Evolutionary conservation across 768 basidiomycete genomes (phyloP).

Genomic region (Neoboletus subvelutipes): DNA sequence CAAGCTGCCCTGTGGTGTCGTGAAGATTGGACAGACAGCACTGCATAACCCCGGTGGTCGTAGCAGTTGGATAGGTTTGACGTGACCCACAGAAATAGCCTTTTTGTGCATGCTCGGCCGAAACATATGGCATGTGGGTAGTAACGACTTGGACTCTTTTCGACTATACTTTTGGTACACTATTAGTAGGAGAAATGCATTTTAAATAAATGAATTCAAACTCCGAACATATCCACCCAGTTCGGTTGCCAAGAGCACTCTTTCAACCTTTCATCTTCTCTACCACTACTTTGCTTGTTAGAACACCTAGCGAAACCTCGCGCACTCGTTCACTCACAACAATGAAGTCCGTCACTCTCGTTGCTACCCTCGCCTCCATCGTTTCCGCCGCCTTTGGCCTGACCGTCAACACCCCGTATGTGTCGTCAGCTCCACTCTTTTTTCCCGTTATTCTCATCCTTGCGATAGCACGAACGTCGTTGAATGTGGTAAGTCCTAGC

Average conservation of each 20-base stretch:
- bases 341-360: slow-evolving; percentile 39
- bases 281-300: not conserved
- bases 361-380: slow-evolving; percentile 30
- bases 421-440: slow-evolving; percentile 15
- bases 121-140: not conserved
- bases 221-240: slow-evolving; percentile 23
- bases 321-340: slow-evolving; percentile 20
- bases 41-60: slow-evolving; percentile 90
- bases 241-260: not conserved
- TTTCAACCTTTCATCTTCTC: not conserved
- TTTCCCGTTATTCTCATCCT: not conserved
- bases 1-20: slow-evolving; percentile 40
- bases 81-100: slow-evolving; percentile 5
- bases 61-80: slow-evolving; percentile 89
- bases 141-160: not conserved
- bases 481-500: slow-evolving; percentile 47
- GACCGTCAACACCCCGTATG: slow-evolving; percentile 72
- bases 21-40: slow-evolving; percentile 94
- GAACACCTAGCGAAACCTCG: slow-evolving; percentile 12
- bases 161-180: too few species aligned
- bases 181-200: too few species aligned
- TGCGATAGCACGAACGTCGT: slow-evolving; percentile 38
- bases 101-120: not conserved
- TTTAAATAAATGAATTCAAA: slow-evolving; percentile 23
- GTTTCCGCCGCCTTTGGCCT: slow-evolving; percentile 41